Base-by-base conservation (phyloP, 306 rosid genomes). In the Quercus wislizeni region DNA sequence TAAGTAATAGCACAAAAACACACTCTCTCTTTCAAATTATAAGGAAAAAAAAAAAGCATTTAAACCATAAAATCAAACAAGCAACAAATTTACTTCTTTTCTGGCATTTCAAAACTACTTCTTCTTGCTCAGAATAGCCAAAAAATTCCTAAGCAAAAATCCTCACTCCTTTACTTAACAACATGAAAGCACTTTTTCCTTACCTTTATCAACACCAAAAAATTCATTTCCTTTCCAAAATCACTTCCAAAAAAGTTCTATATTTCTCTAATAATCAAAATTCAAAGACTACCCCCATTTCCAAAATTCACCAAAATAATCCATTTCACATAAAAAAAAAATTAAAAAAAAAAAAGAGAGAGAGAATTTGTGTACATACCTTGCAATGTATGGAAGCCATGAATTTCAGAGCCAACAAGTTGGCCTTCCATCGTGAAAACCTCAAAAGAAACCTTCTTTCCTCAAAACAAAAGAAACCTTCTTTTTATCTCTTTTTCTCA, bases 331-430 rank as follows among this genome's bases (percentile, higher is more conserved):
- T 3, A 49, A 49, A 35, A 8, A 52, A 52, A 13, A 35, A 8
- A 52, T 21, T 21, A 52, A 13, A 35, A 8, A 52, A 52, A 13
- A 43, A 43, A 52, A 52, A 13, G 28, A 17, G 19, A 55, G 38
- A 10, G 6, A 18, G 18, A 12, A 7, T 35, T 11, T 19, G 56
- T 31, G 64, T 30, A 74, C n/a, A 81, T 58, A 89, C 99, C 98
- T 85, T 89, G 94, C 87, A 89, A 71, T 75, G 97, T 87, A 87
- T 86, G 97, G 83, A 96, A 96, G 76, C 99, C 99, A 90, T 93
- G 99, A 69, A 93, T 90, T 71, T 93, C 96, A 10, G 98, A 76
- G 56, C 97, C 97, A 27, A 76, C 79, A 11, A 96, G 88, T 75
- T 23, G 86, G 59, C 80, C 91, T 15, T 76, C 79, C 91, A 85